Conservation (phyloP, 345 rosid species). For the Turnera subulata region DNA sequence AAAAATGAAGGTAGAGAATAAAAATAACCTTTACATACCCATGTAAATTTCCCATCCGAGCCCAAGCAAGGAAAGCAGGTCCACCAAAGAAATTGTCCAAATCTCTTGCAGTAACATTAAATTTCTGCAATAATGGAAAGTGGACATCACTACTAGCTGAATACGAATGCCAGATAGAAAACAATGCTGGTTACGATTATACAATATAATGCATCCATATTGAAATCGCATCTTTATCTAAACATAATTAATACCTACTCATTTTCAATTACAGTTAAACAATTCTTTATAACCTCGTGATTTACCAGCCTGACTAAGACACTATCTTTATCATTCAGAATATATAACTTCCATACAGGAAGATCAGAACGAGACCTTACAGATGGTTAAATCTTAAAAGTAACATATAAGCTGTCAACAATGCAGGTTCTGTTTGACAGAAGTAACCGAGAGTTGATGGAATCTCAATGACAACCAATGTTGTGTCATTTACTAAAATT, state of each 20-base stretch:
- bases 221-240: not conserved
- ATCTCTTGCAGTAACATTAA: conserved; percentile 60
- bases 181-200: too few relatives aligned
- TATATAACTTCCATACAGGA: too few relatives aligned
- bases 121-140: conserved; percentile 44
- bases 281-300: too few relatives aligned
- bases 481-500: too few relatives aligned
- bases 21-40: conserved; percentile 44
- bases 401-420: not conserved
- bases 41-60: conserved; percentile 98
- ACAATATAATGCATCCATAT: not conserved
- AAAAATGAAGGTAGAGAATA: not conserved
- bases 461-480: too few relatives aligned
- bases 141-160: not conserved
- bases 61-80: conserved; percentile 99
- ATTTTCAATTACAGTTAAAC: not conserved
- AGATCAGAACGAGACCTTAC: too few relatives aligned
- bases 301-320: not conserved
- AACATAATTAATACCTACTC: not conserved
- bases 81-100: conserved; percentile 88
- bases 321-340: not conserved
- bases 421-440: not conserved
- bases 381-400: not conserved
- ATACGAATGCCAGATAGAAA: too few relatives aligned
- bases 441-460: not conserved